Percentiles rank a stretch among this genome's conserved stretches.
phyloP scores from a whole-genome alignment of 129 eudicot genomes.

The Escallonia herrerae region DNA sequence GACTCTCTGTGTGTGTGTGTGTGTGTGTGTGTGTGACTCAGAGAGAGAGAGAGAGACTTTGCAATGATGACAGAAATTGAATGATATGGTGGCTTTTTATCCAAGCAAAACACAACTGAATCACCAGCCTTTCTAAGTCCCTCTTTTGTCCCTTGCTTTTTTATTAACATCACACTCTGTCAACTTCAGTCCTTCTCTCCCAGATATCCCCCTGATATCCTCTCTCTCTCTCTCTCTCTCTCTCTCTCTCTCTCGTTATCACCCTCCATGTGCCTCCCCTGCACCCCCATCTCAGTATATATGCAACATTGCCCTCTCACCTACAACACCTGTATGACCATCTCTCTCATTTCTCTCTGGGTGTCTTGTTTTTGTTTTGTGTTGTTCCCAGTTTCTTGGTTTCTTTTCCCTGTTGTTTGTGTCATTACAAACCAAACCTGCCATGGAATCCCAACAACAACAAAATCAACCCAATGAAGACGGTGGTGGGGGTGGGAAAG shows the following conservation, averaged over 20 bases:
- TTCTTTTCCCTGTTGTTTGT: neutral
- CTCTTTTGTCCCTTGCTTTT: constrained; percentile 77
- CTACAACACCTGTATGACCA: neutral
- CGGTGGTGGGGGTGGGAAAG: neutral
- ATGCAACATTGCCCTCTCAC: neutral
- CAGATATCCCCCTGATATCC: constrained; percentile 71
- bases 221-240: constrained; percentile 18
- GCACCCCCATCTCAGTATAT: constrained; percentile 8
- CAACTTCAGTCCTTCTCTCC: constrained; percentile 97
- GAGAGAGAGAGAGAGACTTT: neutral
- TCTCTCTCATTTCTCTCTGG: neutral
- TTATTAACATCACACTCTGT: constrained; percentile 52
- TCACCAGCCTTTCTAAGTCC: constrained; percentile 42
- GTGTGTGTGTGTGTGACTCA: neutral
- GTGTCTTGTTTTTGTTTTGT: no score
- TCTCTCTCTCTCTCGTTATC: constrained; percentile 6
- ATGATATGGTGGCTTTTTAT: constrained; percentile 42
- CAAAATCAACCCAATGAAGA: constrained; percentile 10
- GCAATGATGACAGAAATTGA: neutral
- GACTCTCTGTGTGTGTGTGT: neutral
- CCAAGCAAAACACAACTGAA: constrained; percentile 34
- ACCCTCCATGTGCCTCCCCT: no score
- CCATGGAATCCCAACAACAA: constrained; percentile 42
- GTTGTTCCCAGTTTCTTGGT: neutral
- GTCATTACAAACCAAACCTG: neutral